Evolutionary conservation across 2,329 filamentous ascomycete species (phyloP).

Genomic region (Cordyceps tenuipes): DNA sequence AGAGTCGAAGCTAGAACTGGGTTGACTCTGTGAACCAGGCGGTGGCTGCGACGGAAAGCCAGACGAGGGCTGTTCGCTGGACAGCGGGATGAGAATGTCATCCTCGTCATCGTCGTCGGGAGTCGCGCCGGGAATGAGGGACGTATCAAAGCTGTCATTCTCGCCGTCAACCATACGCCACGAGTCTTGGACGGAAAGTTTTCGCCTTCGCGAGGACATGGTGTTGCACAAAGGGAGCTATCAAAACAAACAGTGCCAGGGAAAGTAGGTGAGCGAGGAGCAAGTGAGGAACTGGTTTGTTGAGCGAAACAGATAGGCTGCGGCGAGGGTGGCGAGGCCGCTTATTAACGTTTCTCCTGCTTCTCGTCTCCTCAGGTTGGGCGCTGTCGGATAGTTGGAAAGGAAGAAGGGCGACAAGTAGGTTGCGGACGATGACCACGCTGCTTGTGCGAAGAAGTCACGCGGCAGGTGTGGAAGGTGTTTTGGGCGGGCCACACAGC

Average conservation of each 20-base stretch:
- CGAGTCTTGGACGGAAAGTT: constrained; percentile 39
- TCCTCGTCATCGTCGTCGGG: constrained; percentile 26
- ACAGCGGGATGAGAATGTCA: constrained; percentile 26
- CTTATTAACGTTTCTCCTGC: background rate
- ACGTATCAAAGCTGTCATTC: constrained; percentile 52
- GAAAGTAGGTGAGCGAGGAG: background rate
- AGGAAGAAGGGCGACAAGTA: background rate
- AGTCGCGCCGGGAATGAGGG: constrained; percentile 38
- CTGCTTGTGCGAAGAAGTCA: constrained; percentile 1
- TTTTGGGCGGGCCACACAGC: background rate
- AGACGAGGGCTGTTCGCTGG: constrained; percentile 29
- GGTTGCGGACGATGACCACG: background rate
- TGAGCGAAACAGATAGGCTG: background rate
- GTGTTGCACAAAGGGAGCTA: background rate
- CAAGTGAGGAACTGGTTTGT: background rate
- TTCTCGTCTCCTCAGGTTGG: background rate
- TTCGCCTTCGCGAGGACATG: constrained; percentile 15
- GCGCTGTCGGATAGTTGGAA: background rate
- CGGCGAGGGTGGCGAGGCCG: background rate
- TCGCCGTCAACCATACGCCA: constrained; percentile 56
- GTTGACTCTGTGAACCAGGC: constrained; percentile 31
- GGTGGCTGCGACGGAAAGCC: constrained; percentile 33
- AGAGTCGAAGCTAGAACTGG: constrained; percentile 33
- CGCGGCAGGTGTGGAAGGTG: background rate
- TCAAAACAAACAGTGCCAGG: background rate